These are phyloP conservation scores for Cadophora luteo-olivacea DNA, from an alignment of 2,329 filamentous ascomycete genomes.

Conservation along the genomic window DNA sequence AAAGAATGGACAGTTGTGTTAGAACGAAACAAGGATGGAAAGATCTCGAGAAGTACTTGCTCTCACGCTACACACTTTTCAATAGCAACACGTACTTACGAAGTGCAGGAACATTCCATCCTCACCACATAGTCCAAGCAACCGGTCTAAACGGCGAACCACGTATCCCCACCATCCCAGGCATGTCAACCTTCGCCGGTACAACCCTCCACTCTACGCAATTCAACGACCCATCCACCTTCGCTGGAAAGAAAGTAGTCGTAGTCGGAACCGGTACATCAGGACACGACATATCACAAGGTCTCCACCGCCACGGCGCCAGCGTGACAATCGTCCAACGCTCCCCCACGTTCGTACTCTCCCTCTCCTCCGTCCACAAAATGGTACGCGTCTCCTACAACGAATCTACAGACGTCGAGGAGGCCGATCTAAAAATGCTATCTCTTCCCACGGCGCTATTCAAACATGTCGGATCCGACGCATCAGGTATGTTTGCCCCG, in stretches of 20 bases:
- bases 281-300: slow-evolving; percentile 71
- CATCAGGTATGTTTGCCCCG: slow-evolving; percentile 46
- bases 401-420: slow-evolving; percentile 48
- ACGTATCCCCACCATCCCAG: slow-evolving; percentile 52
- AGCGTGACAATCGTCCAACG: slow-evolving; percentile 74
- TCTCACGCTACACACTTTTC: not conserved
- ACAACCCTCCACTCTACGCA: slow-evolving; percentile 66
- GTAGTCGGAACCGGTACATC: slow-evolving; percentile 73
- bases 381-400: not conserved
- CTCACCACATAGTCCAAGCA: slow-evolving; percentile 57
- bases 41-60: slow-evolving; percentile 15
- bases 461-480: slow-evolving; percentile 61
- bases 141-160: slow-evolving; percentile 61
- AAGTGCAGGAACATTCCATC: slow-evolving; percentile 51
- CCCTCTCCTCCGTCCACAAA: not conserved
- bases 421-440: slow-evolving; percentile 66
- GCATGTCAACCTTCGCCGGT: slow-evolving; percentile 61
- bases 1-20: slow-evolving; percentile 62
- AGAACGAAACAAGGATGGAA: slow-evolving; percentile 34
- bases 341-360: slow-evolving; percentile 10
- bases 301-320: slow-evolving; percentile 69
- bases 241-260: slow-evolving; percentile 62
- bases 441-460: slow-evolving; percentile 62
- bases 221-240: slow-evolving; percentile 46
- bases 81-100: too few relatives aligned